phyloP scores from a whole-genome alignment of 495 filamentous ascomycete species.

The Penicillium arizonense region DNA sequence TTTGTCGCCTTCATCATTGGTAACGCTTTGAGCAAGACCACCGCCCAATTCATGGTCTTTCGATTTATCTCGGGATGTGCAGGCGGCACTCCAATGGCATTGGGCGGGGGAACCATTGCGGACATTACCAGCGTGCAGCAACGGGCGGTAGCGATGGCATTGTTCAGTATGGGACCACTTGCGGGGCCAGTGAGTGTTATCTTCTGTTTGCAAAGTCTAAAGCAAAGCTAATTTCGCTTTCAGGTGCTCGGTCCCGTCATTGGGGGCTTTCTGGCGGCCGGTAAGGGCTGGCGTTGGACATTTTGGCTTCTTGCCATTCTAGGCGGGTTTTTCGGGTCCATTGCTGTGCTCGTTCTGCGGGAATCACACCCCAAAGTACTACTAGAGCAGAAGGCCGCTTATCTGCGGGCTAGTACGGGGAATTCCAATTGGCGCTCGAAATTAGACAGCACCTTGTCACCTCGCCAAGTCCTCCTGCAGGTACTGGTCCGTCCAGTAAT shows the following conservation, averaged over 20 bases:
- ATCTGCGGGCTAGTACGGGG: constrained; percentile 48
- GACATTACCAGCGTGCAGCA: constrained; percentile 34
- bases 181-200: constrained; percentile 15
- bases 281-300: constrained; percentile 46
- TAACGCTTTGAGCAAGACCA: constrained; percentile 38
- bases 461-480: constrained; percentile 36
- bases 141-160: constrained; percentile 33
- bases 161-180: constrained; percentile 39
- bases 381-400: constrained; percentile 62
- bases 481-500: constrained; percentile 23
- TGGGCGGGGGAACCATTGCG: constrained; percentile 44
- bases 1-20: constrained; percentile 48
- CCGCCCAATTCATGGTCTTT: constrained; percentile 42
- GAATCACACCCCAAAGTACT: constrained; percentile 75
- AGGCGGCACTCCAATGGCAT: constrained; percentile 35
- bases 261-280: constrained; percentile 38
- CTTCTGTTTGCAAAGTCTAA: background rate
- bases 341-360: constrained; percentile 51
- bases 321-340: constrained; percentile 19
- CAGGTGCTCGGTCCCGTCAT: constrained; percentile 29
- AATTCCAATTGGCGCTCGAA: constrained; percentile 52
- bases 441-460: constrained; percentile 51
- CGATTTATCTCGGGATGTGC: constrained; percentile 38
- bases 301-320: constrained; percentile 46
- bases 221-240: background rate